Base-by-base conservation (phyloP, 2,329 filamentous ascomycete genomes). In the Colletotrichum falcatum region DNA sequence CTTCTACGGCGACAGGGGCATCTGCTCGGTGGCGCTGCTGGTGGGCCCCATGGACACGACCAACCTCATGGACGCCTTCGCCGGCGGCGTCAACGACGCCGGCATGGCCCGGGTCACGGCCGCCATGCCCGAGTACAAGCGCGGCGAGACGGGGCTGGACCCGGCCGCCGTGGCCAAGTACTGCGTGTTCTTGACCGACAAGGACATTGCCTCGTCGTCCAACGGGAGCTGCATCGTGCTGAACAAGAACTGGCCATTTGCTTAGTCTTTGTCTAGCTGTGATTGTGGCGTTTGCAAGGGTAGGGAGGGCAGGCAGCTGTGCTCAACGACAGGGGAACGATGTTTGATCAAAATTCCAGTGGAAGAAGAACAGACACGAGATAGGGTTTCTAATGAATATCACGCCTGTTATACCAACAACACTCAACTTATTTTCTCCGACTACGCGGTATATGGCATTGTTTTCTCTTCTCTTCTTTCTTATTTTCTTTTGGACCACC, bases 1-100 rank as follows among this genome's bases (percentile, higher is more conserved):
- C 0, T 87, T 82, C 74, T 90, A 90, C 74, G 83, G 83, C 1
- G 78, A 79, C 37, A 84, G 85, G 77, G 87, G 87, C 30, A 87
- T 90, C 42, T 72, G 60, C 62, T 62, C 71, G 39, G 55, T 72
- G 26, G 71, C 71, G n/a, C 60, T 72, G 56, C 63, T 66, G 46
- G 48, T 72, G 9, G 71, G 71, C 46, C 59, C 51, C 67, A 72
- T 72, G 71, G 61, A 66, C 49, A 65, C 62, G 14, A 72, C 71
- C 23, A 67, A 71, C 59, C 61, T 72, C 48, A 65, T 70, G 3
- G 83, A 86, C 37, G 80, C 81, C 3, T 80, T 88, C 59, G 73
- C 74, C 2, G 64, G 65, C 18, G 79, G 80, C 7, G 62, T 80
- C 62, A 79, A 84, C 72, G 68, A 75, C 70, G 78, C 79, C 39